Evolutionary conservation across 345 rosid species (phyloP), one percentile per base, ranked within the genome.

Genomic region (Sonneratia alba): DNA sequence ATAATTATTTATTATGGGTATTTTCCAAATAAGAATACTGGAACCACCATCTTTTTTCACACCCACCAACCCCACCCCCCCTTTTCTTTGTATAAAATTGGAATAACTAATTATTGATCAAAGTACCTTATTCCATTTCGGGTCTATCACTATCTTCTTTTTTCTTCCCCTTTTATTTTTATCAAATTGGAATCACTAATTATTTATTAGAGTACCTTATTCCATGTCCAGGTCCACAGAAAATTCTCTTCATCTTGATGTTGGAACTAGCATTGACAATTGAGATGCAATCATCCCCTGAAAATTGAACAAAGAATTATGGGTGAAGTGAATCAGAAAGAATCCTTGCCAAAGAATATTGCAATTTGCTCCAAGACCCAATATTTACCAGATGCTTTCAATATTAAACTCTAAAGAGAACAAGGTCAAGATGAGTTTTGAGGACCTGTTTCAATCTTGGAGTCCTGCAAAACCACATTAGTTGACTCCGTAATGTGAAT

Each of bases 211-310:
- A 6, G 56, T 79, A 92, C 99, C 97, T 95, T 80, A 92, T 79
- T 69, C 98, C 99, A 83, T 95, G 99, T 57, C 99, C 98, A 36
- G 99, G 98, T 71, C 99, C 99, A 80, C 98, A 92, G 45, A 76
- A 90, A 21, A 95, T 74, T 72, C 84, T 83, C 86, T 90, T 89
- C 96, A 95, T 95, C 85, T 86, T 90, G 77, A 95, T 87, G 67
- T 55, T 72, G 14, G 98, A 76, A 81, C 98, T 88, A 37, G 83
- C 97, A 73, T 75, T 90, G 70, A 95, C 99, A 43, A 95, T 95
- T 6, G 99, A 95, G 70, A 95, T 63, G 67, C 99, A 95, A 72
- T 91, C 98, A 80, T 95, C 99, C 63, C 99, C 99, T 95, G 85
- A 67, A 79, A 8, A 47, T 47, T 9, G 51, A 13, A 47, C 13